Evolutionary conservation across 2,329 filamentous ascomycete species (phyloP), one percentile per base, ranked within the genome.

Genomic region (Gyromitra esculenta): DNA sequence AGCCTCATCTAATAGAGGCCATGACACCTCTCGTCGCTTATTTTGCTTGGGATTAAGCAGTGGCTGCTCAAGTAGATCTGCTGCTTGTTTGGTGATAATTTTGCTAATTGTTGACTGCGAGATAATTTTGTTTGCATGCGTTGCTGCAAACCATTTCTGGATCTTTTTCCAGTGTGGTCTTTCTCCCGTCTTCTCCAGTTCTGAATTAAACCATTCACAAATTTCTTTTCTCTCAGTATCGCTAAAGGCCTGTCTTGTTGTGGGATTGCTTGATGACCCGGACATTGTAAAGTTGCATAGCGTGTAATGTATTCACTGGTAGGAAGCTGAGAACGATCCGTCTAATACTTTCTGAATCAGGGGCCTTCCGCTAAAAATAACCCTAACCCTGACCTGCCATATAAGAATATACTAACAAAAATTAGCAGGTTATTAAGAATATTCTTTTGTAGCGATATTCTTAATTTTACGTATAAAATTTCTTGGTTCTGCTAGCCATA

Each of bases 31-130:
- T 52, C 54, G 5, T 2, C 25, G 25, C 21, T 54, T 70, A n/a
- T 63, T 70, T 25, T 59, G 50, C 1, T 45, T 13, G 5, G 13
- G 50, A 68, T 6, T 9, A 8, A n/a, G 11, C 2, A 62, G 25
- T 37, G 35, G 45, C 15, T 63, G 67, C 5, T 25, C 43, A 9
- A 63, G 5, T 9, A 52, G 8, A 41, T 62, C 31, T 25, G 43
- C 41, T 13, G 67, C 18, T 15, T 45, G 45, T 8, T 63, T 50
- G 4, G 25, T 31, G 11, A 69, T 8, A 7, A 18, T 57, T 21
- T 13, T 72, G 21, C 59, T 64, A 21, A 64, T 56, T 13, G 18
- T 21, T 21, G 68, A 13, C 8, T 64, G 57, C 0, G 21, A 72
- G 9, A 71, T 71, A 11, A 25, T 3, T n/a, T 72, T 64, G 0